Percentiles rank a stretch among this genome's conserved stretches.
phyloP scores from a whole-genome alignment of 2,329 filamentous ascomycete genomes.

The Talaromyces islandicus region DNA sequence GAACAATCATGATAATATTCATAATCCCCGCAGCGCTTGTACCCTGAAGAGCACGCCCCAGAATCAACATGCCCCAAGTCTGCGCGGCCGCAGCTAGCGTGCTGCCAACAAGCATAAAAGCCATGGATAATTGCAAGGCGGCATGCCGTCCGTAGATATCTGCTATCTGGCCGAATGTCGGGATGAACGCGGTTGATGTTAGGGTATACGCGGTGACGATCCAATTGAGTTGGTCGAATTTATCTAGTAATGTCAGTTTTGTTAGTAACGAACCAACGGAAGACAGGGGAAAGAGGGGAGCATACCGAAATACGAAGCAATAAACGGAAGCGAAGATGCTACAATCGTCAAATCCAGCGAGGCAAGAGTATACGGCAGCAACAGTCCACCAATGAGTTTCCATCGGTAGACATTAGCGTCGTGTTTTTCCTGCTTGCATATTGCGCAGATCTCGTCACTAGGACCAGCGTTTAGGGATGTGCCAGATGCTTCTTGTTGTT shows the following conservation, averaged over 20 bases:
- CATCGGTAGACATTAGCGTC: conserved; percentile 44
- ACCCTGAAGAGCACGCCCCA: conserved; percentile 60
- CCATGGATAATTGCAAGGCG: conserved; percentile 52
- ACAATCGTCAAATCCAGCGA: conserved; percentile 61
- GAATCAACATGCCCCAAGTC: conserved; percentile 54
- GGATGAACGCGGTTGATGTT: conserved; percentile 61
- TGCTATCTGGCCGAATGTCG: conserved; percentile 58
- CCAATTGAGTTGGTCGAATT: conserved; percentile 59
- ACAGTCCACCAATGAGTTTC: conserved; percentile 55
- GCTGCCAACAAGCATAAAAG: conserved; percentile 55
- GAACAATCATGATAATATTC: conserved; percentile 56
- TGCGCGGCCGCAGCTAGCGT: conserved; percentile 55
- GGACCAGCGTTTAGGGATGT: neutral
- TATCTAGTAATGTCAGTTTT: conserved; percentile 26
- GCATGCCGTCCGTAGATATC: conserved; percentile 60
- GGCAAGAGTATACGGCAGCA: conserved; percentile 57
- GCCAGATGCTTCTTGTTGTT: neutral
- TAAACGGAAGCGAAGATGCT: conserved; percentile 55
- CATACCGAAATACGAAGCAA: conserved; percentile 59
- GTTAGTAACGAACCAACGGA: no score
- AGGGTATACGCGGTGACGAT: conserved; percentile 65
- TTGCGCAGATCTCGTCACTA: conserved; percentile 1
- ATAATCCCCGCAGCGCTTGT: conserved; percentile 56
- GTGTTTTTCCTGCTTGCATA: conserved; percentile 28
- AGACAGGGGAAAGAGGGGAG: neutral